Base-by-base conservation (phyloP, 306 rosid species). In the Lablab purpureus region DNA sequence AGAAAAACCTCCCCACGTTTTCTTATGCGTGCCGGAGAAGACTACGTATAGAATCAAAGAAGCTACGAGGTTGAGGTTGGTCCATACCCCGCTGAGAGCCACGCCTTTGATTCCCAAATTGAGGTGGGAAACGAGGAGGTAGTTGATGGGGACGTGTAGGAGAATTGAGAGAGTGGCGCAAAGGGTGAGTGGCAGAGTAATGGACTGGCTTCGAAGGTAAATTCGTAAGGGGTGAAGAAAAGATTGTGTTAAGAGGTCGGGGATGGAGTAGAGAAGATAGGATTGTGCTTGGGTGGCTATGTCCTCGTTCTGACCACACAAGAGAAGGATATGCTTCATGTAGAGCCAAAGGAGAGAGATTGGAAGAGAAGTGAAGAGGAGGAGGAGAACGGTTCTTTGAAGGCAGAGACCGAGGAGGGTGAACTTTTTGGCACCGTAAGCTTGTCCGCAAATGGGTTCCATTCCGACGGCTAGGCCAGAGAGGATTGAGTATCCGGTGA, bases 401-500 rank as follows among this genome's bases (percentile, higher is more conserved):
- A 92, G 51, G 41, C 89, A 87, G 41, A 95, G 92, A 25, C 99
- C 99, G 0, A 95, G 89, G 1, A 95, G 89, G 50, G 87, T 69
- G 73, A 78, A 84, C 19, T 37, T 89, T 68, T 87, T 91, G 74
- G 98, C 97, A 6, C 99, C 99, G 43, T 86, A 95, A 71, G 99
- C 97, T 72, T 95, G 99, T 6, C 90, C 91, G 11, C 97, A 95
- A 73, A 95, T 90, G 15, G 99, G 98, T 52, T 92, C 99, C 97
- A 95, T 95, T 27, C 98, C 99, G 10, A 87, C 87, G 5, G 99
- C 95, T 0, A 94, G 92, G 3, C 97, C 97, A 0, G 99, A 92
- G 81, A 95, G 94, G 75, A 95, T 87, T 0, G 98, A 95, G 84
- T 95, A 89, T 21, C 99, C 99, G 22, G 97, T 91, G 77, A 95